A percentile compares a stretch with the other conserved stretches of the same genome.
Evolutionary conservation across 2,329 filamentous ascomycete species (phyloP).

Genomic region (Neurospora sp.): DNA sequence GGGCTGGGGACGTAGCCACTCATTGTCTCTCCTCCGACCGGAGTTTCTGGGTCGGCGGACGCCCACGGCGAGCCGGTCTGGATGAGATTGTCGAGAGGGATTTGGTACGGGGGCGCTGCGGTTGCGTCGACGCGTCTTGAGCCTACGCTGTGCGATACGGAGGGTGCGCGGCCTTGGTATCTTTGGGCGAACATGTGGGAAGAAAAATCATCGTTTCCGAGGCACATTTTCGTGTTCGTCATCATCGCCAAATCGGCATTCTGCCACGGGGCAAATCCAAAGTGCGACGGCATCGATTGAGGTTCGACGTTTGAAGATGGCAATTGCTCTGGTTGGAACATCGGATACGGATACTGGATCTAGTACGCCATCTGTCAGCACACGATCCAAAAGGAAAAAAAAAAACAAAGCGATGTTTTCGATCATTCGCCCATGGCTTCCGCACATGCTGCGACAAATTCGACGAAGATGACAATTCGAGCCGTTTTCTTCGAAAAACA

Average conservation of each 20-base stretch:
- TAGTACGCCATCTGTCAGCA: not conserved
- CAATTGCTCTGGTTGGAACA: not conserved
- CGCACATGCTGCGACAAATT: not conserved
- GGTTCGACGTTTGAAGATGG: not conserved
- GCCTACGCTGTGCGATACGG: not conserved
- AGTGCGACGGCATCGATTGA: not conserved
- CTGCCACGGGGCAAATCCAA: not conserved
- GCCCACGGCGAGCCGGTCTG: not conserved
- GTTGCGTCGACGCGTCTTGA: not conserved
- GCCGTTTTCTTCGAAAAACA: not conserved
- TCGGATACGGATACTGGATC: not conserved
- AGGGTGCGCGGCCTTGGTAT: not conserved
- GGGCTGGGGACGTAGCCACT: not conserved
- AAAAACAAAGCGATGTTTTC: not conserved
- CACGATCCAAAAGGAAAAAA: not conserved
- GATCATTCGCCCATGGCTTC: not conserved
- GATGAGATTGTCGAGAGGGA: not conserved
- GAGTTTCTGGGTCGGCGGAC: not conserved
- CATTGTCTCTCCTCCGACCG: not conserved
- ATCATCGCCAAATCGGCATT: not conserved
- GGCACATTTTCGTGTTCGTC: not conserved
- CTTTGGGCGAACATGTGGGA: not conserved
- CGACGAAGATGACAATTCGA: not conserved
- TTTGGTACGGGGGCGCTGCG: not conserved
- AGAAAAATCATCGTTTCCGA: not conserved